These are phyloP conservation scores for Phalaenopsis aphrodite DNA, from an alignment of 106 monocot genomes.

Conservation along the genomic window DNA sequence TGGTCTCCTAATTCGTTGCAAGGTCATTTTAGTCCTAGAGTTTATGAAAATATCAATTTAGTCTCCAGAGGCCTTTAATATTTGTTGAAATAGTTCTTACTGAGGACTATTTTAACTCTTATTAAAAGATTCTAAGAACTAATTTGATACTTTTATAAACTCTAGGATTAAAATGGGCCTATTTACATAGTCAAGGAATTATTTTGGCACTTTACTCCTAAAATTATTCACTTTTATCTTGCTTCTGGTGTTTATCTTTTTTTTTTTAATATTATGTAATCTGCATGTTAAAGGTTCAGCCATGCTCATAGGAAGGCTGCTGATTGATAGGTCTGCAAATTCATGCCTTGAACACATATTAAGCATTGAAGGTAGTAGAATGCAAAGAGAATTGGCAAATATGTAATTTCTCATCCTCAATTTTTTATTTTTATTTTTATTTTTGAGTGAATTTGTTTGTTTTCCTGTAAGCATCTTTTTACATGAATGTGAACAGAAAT, in stretches of 20 bases:
- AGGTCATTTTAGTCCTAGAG: too few species aligned
- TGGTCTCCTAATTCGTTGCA: too few species aligned
- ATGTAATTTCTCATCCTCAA: constrained; percentile 29
- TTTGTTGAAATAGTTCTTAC: too few species aligned
- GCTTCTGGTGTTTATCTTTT: background rate
- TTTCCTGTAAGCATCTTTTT: background rate
- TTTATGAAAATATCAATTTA: too few species aligned
- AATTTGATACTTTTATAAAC: too few species aligned
- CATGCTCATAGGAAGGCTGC: constrained; percentile 23
- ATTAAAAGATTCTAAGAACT: too few species aligned
- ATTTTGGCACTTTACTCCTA: background rate
- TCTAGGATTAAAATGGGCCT: too few species aligned
- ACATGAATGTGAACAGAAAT: constrained; percentile 7
- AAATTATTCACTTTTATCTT: background rate
- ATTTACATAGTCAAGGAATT: too few species aligned
- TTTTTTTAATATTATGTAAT: background rate
- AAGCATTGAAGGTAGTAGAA: constrained; percentile 42
- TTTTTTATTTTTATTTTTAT: too few species aligned
- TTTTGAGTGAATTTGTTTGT: background rate
- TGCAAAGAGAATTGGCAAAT: constrained; percentile 52
- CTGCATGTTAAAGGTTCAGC: constrained; percentile 29
- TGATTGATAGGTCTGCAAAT: constrained; percentile 24
- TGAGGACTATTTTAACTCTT: too few species aligned
- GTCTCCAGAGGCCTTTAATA: too few species aligned
- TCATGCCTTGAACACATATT: constrained; percentile 35